Base-by-base conservation (phyloP, 2,329 filamentous ascomycete genomes). In the Penicillium sp. region DNA sequence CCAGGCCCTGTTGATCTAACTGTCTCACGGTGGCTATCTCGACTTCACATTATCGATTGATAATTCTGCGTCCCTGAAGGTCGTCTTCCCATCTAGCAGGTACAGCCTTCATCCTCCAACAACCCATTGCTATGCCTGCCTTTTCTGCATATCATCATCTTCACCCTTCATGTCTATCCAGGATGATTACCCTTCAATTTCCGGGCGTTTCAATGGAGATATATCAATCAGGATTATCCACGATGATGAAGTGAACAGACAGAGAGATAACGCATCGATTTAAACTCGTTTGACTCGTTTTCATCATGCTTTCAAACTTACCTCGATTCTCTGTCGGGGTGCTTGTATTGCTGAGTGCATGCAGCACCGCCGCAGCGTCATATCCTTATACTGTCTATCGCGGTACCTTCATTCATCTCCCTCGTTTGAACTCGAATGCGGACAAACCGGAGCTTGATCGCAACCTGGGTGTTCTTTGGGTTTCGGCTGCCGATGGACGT, bases 351-450 rank as follows among this genome's bases (percentile, higher is more conserved):
- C 19, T 61, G 0, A 59, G 57, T 58, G 56, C 58, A 24, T 61
- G 42, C 49, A 45, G 60, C 13, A 45, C 58, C 15, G 51, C 58
- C 7, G 63, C 60, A 33, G 37, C 30, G 13, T 33, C 53, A 22
- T 54, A 55, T 55, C 55, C 60, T 4, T 65, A 61, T 47, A 65
- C 63, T 3, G 62, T 65, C 30, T 65, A 65, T 58, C 58, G 62
- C 10, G 61, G 61, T 22, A 64, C 60, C 13, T 66, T 64, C 56
- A 56, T 64, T 51, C 59, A 64, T 49, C 59, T 66, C 24, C 61
- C 59, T 19, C 53, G 42, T 10, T 51, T 61, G 12, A 54, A 59
- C 30, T 55, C 59, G 12, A 56, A 9, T 42, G 28, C 56, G 17
- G 44, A 56, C n/a, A 59, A 33, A 28, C 45, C 59, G 7, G 51